Conservation (phyloP, 1,139 yeast genomes). For the Hansenula lynferdii region DNA sequence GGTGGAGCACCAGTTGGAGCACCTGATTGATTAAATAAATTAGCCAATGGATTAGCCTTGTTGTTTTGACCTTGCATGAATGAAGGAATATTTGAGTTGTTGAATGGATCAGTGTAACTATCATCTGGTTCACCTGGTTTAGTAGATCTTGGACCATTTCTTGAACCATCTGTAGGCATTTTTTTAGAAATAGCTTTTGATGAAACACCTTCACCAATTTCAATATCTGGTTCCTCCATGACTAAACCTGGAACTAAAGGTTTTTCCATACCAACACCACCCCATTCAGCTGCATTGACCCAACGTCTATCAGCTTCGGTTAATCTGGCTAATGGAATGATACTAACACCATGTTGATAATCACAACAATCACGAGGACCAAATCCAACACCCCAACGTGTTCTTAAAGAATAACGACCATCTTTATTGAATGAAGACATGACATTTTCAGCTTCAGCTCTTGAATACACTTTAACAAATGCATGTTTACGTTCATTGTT, state of each 20-base stretch:
- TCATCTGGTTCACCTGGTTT: slow-evolving; percentile 57
- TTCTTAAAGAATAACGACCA: slow-evolving; percentile 61
- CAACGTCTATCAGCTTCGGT: slow-evolving; percentile 93
- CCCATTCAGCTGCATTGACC: slow-evolving; percentile 92
- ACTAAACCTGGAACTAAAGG: slow-evolving; percentile 80
- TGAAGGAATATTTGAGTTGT: slow-evolving; percentile 28
- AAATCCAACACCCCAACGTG: slow-evolving; percentile 98
- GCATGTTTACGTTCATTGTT: slow-evolving; percentile 93
- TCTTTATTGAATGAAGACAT: slow-evolving; percentile 49
- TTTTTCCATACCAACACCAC: slow-evolving; percentile 84
- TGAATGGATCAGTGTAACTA: slow-evolving; percentile 24
- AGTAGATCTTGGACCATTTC: slow-evolving; percentile 81
- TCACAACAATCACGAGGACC: slow-evolving; percentile 99
- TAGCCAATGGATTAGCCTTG: slow-evolving; percentile 46
- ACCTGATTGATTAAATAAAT: slow-evolving; percentile 34
- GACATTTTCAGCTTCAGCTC: slow-evolving; percentile 87
- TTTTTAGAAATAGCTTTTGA: slow-evolving; percentile 87
- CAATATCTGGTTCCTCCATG: slow-evolving; percentile 96
- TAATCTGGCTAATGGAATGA: slow-evolving; percentile 79
- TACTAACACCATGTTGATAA: slow-evolving; percentile 84
- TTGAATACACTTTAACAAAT: slow-evolving; percentile 92
- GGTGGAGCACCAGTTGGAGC: slow-evolving; percentile 15
- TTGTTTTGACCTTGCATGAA: slow-evolving; percentile 21
- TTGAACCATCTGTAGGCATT: slow-evolving; percentile 84
- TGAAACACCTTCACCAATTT: slow-evolving; percentile 90